Conservation (phyloP, 75 land plant genomes). For the Sequoiadendron giganteum region DNA sequence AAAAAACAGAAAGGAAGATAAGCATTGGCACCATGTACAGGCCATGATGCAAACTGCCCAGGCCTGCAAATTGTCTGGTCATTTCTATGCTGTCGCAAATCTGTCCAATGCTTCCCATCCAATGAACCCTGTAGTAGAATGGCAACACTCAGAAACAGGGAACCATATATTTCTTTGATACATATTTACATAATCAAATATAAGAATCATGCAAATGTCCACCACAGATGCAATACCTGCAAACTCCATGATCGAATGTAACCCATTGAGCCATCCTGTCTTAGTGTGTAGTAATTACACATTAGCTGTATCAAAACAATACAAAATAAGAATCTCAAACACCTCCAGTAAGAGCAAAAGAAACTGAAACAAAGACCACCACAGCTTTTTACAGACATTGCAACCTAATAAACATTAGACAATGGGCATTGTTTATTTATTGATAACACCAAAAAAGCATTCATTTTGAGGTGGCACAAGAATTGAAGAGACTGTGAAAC, state of each 20-base stretch:
- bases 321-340: conserved; percentile 2
- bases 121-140: conserved; percentile 68
- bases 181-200: background rate
- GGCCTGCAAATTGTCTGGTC: conserved; percentile 75
- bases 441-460: background rate
- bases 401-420: background rate
- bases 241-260: conserved; percentile 79
- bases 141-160: background rate
- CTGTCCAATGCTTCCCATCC: conserved; percentile 78
- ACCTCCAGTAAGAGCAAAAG: background rate
- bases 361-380: background rate
- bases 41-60: conserved; percentile 97
- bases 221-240: conserved; percentile 49
- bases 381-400: background rate
- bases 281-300: conserved; percentile 95
- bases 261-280: conserved; percentile 88
- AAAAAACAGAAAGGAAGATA: conserved; percentile 82
- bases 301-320: conserved; percentile 66
- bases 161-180: background rate
- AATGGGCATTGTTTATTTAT: background rate
- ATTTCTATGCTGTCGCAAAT: conserved; percentile 73
- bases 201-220: background rate
- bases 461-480: background rate
- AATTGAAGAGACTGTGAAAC: background rate
- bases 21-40: conserved; percentile 62